A percentile compares a stretch with the other conserved stretches of the same genome.
These are phyloP conservation scores for Boletus sp. DNA, from an alignment of 1,284 basidiomycete genomes.

Conservation along the genomic window DNA sequence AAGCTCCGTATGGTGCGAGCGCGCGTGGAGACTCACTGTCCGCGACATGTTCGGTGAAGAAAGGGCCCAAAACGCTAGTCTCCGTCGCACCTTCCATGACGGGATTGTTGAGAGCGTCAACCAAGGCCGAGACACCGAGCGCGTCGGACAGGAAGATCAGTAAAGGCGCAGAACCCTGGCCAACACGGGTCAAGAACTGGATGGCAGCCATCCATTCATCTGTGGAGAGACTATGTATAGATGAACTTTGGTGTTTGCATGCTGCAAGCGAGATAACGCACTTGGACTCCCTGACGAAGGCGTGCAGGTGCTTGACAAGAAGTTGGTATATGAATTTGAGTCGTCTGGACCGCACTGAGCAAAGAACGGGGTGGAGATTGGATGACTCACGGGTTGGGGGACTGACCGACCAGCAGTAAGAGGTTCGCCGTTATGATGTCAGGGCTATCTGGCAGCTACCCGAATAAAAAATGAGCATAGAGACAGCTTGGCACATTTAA, in stretches of 20 bases:
- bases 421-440: conserved; percentile 58
- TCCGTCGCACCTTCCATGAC: conserved; percentile 64
- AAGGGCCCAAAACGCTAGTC: conserved; percentile 79
- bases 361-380: not conserved
- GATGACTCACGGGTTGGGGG: conserved; percentile 40
- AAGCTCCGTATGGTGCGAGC: not conserved
- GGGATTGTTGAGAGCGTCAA: conserved; percentile 76
- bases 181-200: conserved; percentile 70
- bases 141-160: conserved; percentile 80
- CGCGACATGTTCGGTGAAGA: conserved; percentile 77
- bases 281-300: conserved; percentile 68
- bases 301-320: conserved; percentile 62
- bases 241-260: not conserved
- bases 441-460: conserved; percentile 46
- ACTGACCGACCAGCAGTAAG: conserved; percentile 43
- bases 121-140: conserved; percentile 73
- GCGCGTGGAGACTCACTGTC: conserved; percentile 48
- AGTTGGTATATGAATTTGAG: conserved; percentile 45
- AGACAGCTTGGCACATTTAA: not conserved
- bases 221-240: conserved; percentile 50
- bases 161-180: conserved; percentile 67
- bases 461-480: conserved; percentile 4
- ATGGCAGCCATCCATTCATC: conserved; percentile 85
- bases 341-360: conserved; percentile 33
- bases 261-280: conserved; percentile 20